phyloP scores from a whole-genome alignment of 148 eudicot genomes.

The Euryodendron excelsum region DNA sequence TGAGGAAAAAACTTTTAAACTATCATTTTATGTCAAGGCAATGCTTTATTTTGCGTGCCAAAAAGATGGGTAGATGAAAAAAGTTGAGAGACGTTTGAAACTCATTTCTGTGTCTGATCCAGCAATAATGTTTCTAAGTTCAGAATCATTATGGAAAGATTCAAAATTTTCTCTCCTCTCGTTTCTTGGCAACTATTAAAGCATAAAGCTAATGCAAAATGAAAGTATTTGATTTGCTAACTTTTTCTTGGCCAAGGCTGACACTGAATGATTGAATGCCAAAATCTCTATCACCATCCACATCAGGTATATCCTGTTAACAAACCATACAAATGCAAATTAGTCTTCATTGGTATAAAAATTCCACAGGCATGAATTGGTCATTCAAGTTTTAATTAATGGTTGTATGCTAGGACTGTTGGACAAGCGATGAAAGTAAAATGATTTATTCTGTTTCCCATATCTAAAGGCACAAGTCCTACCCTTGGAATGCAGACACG shows the following conservation, averaged over 20 bases:
- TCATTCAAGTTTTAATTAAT: too few species aligned
- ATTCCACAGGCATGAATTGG: too few species aligned
- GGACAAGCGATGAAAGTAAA: too few species aligned
- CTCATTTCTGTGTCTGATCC: too few species aligned
- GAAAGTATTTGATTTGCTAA: constrained; percentile 2
- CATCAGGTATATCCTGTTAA: constrained; percentile 29
- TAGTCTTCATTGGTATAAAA: not conserved
- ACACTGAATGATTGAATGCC: constrained; percentile 24
- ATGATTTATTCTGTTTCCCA: too few species aligned
- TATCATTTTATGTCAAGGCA: too few species aligned
- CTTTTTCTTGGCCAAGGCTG: constrained; percentile 22
- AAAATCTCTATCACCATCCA: constrained; percentile 25
- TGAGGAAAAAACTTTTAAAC: too few species aligned
- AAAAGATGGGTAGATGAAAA: not conserved
- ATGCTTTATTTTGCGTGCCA: not conserved
- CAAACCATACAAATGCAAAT: not conserved
- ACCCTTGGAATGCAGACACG: too few species aligned
- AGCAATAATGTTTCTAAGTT: too few species aligned
- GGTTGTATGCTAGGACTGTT: too few species aligned
- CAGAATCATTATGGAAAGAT: not conserved
- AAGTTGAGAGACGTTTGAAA: too few species aligned
- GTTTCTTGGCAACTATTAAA: not conserved
- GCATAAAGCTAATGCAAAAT: not conserved
- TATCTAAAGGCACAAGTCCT: too few species aligned
- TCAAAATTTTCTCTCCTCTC: not conserved